These are phyloP conservation scores for Trichomonas vaginalis DNA, from an alignment of 208 protist genomes.

Conservation along the genomic window DNA sequence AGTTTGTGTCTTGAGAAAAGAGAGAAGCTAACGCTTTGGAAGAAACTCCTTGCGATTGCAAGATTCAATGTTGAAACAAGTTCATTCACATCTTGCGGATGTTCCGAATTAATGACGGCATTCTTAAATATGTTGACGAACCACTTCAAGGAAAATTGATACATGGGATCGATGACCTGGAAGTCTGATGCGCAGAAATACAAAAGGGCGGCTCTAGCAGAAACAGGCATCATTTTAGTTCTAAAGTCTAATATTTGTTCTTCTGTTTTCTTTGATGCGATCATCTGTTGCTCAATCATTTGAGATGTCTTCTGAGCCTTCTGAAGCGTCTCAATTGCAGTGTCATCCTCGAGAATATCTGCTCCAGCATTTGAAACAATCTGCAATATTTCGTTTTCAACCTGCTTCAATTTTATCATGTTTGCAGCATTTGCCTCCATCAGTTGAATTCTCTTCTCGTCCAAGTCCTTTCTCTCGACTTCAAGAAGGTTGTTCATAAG, in stretches of 20 bases:
- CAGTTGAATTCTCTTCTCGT: constrained; percentile 71
- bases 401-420: constrained; percentile 84
- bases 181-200: constrained; percentile 71
- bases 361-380: constrained; percentile 65
- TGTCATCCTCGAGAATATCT: constrained; percentile 83
- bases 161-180: constrained; percentile 43
- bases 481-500: constrained; percentile 85
- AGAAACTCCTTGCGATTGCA: constrained; percentile 64
- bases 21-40: constrained; percentile 67
- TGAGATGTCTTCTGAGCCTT: constrained; percentile 55
- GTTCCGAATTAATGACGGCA: neutral
- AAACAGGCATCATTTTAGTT: constrained; percentile 66
- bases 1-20: constrained; percentile 95
- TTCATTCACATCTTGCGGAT: neutral
- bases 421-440: constrained; percentile 86
- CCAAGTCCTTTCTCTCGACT: constrained; percentile 82
- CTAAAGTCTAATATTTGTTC: constrained; percentile 67
- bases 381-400: constrained; percentile 83
- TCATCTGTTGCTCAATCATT: constrained; percentile 61
- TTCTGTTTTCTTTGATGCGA: constrained; percentile 66
- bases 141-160: constrained; percentile 26
- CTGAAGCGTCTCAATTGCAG: constrained; percentile 79
- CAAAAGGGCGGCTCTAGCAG: constrained; percentile 65
- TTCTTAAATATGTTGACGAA: neutral
- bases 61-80: constrained; percentile 33